phyloP scores from a whole-genome alignment of 2,329 filamentous ascomycete genomes.

The Ophiostoma ulmi region DNA sequence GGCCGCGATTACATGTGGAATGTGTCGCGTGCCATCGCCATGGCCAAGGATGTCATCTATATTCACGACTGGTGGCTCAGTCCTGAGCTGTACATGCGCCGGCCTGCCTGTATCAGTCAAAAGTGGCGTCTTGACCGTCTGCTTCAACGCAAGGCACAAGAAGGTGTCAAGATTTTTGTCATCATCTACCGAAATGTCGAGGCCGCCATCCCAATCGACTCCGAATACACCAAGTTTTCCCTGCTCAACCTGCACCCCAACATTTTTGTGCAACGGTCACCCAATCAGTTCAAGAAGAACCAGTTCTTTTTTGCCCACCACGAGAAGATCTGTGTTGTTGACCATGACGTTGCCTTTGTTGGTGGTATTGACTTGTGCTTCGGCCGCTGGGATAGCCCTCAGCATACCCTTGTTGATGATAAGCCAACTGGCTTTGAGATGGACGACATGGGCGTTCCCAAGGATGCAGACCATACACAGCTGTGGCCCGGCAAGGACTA shows the following conservation, averaged over 20 bases:
- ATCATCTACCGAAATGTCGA: constrained; percentile 98
- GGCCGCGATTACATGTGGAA: constrained; percentile 99
- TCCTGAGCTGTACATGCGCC: constrained; percentile 89
- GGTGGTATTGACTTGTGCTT: constrained; percentile 96
- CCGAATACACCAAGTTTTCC: constrained; percentile 95
- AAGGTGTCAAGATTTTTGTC: constrained; percentile 96
- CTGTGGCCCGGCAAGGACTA: constrained; percentile 98
- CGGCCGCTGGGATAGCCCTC: constrained; percentile 93
- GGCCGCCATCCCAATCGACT: constrained; percentile 94
- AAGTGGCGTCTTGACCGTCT: constrained; percentile 95
- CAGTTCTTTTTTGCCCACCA: constrained; percentile 99
- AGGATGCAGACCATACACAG: constrained; percentile 90
- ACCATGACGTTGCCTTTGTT: constrained; percentile 92
- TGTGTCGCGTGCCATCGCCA: constrained; percentile 90
- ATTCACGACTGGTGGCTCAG: constrained; percentile 98
- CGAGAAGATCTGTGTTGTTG: constrained; percentile 95
- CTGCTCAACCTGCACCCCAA: constrained; percentile 93
- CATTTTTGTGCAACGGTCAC: constrained; percentile 90
- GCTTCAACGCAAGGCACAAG: constrained; percentile 84
- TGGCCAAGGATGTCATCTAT: constrained; percentile 96
- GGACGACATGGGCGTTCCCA: constrained; percentile 63
- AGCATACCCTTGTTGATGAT: constrained; percentile 85
- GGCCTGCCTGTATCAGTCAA: constrained; percentile 91
- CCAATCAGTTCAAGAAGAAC: constrained; percentile 97
- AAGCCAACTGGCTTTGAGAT: constrained; percentile 91